Conservation (phyloP, 345 rosid genomes). For the Rhizophora mangle region DNA sequence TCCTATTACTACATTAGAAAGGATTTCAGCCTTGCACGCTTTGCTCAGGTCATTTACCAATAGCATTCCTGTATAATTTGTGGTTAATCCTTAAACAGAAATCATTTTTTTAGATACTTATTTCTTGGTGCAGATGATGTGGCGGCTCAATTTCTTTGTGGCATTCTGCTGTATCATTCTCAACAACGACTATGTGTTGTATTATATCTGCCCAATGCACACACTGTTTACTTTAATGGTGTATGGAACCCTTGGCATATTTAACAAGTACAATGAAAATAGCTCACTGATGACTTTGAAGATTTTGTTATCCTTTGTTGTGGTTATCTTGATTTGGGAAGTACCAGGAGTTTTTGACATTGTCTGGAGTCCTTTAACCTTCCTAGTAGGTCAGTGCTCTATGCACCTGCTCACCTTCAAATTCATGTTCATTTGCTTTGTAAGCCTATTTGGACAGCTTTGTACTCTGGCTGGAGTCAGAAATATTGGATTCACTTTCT, state of each 20-base stretch:
- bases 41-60: slow-evolving; percentile 66
- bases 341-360: slow-evolving; percentile 80
- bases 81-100: background rate
- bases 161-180: slow-evolving; percentile 87
- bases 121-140: slow-evolving; percentile 87
- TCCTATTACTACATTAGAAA: slow-evolving; percentile 92
- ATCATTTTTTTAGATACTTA: background rate
- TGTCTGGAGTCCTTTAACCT: slow-evolving; percentile 75
- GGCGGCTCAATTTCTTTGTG: slow-evolving; percentile 95
- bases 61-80: slow-evolving; percentile 6
- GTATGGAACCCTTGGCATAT: slow-evolving; percentile 86
- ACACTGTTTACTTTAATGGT: slow-evolving; percentile 97
- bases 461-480: no score
- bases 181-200: slow-evolving; percentile 90
- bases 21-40: slow-evolving; percentile 91
- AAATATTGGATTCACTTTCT: no score
- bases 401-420: slow-evolving; percentile 9
- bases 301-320: slow-evolving; percentile 77
- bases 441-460: background rate
- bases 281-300: slow-evolving; percentile 84
- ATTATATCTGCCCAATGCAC: slow-evolving; percentile 98
- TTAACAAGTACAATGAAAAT: slow-evolving; percentile 77
- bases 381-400: slow-evolving; percentile 58
- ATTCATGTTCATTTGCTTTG: slow-evolving; percentile 7
- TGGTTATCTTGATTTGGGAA: slow-evolving; percentile 82